Evolutionary conservation across 495 filamentous ascomycete species (phyloP).

Genomic region (Talaromyces wortmannii): DNA sequence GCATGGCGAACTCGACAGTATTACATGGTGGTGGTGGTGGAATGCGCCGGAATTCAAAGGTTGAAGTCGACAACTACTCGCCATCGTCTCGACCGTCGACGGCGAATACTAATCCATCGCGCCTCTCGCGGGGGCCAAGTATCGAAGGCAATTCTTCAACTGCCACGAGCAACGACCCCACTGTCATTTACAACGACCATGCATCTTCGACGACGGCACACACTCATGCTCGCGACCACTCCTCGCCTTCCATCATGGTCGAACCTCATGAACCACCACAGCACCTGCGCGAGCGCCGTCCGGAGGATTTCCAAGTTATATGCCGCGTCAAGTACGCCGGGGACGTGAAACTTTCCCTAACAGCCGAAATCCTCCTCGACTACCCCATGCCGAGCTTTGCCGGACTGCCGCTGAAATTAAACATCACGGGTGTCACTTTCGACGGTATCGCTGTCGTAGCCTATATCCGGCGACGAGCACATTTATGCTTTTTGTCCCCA

Average conservation of each 20-base stretch:
- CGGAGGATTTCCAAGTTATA: conserved; percentile 76
- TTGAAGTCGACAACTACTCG: conserved; percentile 6
- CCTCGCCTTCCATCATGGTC: conserved; percentile 10
- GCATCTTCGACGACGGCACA: background rate
- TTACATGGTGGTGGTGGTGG: background rate
- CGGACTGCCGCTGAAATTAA: conserved; percentile 81
- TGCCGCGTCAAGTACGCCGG: conserved; percentile 84
- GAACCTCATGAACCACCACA: conserved; percentile 23
- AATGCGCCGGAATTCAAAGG: conserved; percentile 1
- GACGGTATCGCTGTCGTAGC: conserved; percentile 90
- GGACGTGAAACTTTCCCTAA: conserved; percentile 76
- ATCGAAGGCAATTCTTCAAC: conserved; percentile 6
- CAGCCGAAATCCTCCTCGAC: conserved; percentile 90
- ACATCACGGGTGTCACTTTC: conserved; percentile 89
- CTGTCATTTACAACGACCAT: conserved; percentile 4
- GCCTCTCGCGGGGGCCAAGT: conserved; percentile 18
- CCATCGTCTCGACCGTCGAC: conserved; percentile 34
- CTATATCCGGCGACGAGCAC: conserved; percentile 69
- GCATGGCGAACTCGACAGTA: conserved; percentile 10
- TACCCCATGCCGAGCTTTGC: conserved; percentile 98
- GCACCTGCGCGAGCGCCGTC: conserved; percentile 32
- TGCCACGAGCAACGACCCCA: conserved; percentile 8
- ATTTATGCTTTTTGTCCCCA: conserved; percentile 86
- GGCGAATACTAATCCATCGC: conserved; percentile 27
- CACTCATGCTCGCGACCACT: background rate